phyloP scores from a whole-genome alignment of 2,329 filamentous ascomycete species.

The Scedosporium apiospermum region DNA sequence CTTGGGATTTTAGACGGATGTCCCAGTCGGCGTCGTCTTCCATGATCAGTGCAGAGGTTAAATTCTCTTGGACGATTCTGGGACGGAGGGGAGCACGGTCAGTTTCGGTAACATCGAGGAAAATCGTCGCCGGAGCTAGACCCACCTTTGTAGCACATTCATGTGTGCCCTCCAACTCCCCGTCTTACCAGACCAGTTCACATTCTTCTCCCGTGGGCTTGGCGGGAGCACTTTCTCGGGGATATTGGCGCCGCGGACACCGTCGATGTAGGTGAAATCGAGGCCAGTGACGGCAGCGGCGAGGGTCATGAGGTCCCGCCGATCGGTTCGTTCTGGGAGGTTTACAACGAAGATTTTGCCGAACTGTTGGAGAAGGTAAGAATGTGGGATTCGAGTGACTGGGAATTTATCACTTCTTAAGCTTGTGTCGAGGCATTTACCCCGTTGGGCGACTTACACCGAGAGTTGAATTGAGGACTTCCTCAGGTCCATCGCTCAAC shows the following conservation, averaged over 20 bases:
- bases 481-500: background rate
- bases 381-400: background rate
- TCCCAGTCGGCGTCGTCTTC: conserved; percentile 53
- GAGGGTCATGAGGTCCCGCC: conserved; percentile 38
- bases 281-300: conserved; percentile 35
- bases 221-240: conserved; percentile 24
- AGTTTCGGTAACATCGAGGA: background rate
- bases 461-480: conserved; percentile 3
- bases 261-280: conserved; percentile 35
- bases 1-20: conserved; percentile 36
- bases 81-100: background rate
- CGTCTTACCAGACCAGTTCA: conserved; percentile 4
- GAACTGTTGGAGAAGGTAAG: conserved; percentile 27
- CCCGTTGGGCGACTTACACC: background rate
- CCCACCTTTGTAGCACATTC: conserved; percentile 24
- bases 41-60: conserved; percentile 39
- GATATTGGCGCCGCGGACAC: conserved; percentile 28
- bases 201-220: background rate
- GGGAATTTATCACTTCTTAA: background rate
- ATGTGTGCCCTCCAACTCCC: conserved; percentile 28
- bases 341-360: conserved; percentile 43
- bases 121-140: background rate
- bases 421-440: too few species aligned
- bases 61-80: conserved; percentile 32
- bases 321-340: conserved; percentile 38